Evolutionary conservation across 2,329 filamentous ascomycete genomes (phyloP).

Genomic region (Plenodomus lindquistii): DNA sequence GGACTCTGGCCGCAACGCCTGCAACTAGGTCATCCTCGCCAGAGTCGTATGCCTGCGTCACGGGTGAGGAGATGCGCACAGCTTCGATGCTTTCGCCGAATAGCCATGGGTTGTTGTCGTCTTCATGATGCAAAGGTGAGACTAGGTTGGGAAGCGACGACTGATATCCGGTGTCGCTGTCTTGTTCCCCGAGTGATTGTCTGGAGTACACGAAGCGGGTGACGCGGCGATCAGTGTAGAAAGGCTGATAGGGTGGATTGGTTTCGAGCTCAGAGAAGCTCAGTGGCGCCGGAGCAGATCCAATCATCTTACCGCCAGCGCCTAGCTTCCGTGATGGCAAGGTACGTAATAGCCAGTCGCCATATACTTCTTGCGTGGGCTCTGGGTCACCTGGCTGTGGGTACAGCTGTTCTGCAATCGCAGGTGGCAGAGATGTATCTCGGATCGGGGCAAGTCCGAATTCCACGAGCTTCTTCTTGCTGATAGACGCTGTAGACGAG

Average conservation of each 20-base stretch:
- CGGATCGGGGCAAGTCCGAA: slow-evolving; percentile 67
- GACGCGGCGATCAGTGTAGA: slow-evolving; percentile 88
- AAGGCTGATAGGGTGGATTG: slow-evolving; percentile 92
- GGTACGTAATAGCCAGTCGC: slow-evolving; percentile 41
- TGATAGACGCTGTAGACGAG: slow-evolving; percentile 49
- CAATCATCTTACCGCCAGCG: slow-evolving; percentile 8
- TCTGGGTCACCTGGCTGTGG: slow-evolving; percentile 33
- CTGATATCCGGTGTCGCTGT: slow-evolving; percentile 31
- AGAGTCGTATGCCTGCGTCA: slow-evolving; percentile 39
- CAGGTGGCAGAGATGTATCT: slow-evolving; percentile 53
- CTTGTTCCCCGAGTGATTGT: slow-evolving; percentile 23
- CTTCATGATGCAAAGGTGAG: slow-evolving; percentile 39
- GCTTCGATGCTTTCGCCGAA: slow-evolving; percentile 58
- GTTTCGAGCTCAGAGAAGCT: slow-evolving; percentile 89
- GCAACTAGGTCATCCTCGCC: slow-evolving; percentile 52
- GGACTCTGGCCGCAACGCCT: slow-evolving; percentile 51
- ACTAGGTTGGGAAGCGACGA: slow-evolving; percentile 19
- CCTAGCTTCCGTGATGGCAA: slow-evolving; percentile 30
- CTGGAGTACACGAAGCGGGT: slow-evolving; percentile 69
- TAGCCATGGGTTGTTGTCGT: slow-evolving; percentile 52
- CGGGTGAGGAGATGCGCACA: slow-evolving; percentile 50
- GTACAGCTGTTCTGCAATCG: slow-evolving; percentile 34
- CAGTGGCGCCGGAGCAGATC: slow-evolving; percentile 51
- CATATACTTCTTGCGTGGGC: slow-evolving; percentile 27
- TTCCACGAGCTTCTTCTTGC: slow-evolving; percentile 66